phyloP scores from a whole-genome alignment of 2,329 filamentous ascomycete species.

The Aureobasidium sp. region DNA sequence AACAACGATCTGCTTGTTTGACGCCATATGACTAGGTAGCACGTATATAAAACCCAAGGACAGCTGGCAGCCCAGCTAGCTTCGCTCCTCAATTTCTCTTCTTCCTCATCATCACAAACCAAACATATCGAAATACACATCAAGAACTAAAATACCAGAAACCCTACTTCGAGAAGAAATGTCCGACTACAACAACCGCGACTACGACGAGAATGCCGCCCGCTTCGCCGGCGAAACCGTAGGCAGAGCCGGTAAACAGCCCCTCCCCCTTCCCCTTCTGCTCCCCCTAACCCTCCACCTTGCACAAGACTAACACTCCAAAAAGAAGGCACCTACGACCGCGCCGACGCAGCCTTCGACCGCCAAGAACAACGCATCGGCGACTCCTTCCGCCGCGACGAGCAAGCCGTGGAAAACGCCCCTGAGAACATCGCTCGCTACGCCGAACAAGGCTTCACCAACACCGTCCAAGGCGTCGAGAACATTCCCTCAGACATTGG shows the following conservation, averaged over 20 bases:
- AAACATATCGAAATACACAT: too few species aligned
- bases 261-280: not conserved
- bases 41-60: too few species aligned
- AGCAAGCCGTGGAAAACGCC: conserved; percentile 18
- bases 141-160: too few species aligned
- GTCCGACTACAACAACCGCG: conserved; percentile 9
- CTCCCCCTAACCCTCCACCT: too few species aligned
- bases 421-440: conserved; percentile 15
- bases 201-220: conserved; percentile 18
- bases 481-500: conserved; percentile 19
- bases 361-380: conserved; percentile 13
- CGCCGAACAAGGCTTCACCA: conserved; percentile 15
- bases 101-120: too few species aligned
- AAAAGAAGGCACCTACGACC: conserved; percentile 14
- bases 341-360: conserved; percentile 17
- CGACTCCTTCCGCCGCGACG: conserved; percentile 17
- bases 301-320: too few species aligned
- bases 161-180: not conserved
- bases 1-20: too few species aligned
- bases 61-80: too few species aligned
- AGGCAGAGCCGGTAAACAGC: conserved; percentile 13
- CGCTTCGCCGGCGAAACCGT: conserved; percentile 19
- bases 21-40: too few species aligned
- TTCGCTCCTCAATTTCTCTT: too few species aligned
- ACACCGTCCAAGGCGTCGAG: conserved; percentile 17